phyloP scores from a whole-genome alignment of 2,329 filamentous ascomycete genomes.

The Cytospora leucostoma region DNA sequence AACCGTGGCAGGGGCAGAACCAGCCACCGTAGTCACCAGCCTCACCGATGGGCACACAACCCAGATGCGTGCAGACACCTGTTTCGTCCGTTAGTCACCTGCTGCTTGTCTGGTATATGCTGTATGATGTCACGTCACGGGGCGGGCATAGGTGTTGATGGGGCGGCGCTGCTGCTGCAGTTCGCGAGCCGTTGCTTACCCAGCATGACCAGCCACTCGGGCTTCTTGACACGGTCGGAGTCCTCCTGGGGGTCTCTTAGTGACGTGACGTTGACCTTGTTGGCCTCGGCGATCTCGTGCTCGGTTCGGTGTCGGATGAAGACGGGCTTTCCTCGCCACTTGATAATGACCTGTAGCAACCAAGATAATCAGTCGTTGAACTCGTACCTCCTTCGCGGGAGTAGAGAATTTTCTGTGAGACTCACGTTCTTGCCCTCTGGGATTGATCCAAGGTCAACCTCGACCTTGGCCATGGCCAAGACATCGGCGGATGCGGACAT shows the following conservation, averaged over 20 bases:
- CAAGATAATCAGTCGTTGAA: conserved; percentile 8
- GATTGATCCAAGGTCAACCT: conserved; percentile 88
- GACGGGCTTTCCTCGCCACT: conserved; percentile 99
- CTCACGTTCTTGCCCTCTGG: conserved; percentile 99
- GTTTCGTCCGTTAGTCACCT: conserved; percentile 14
- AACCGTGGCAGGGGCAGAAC: conserved; percentile 99
- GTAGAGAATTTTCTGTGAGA: conserved; percentile 30
- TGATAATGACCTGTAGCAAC: conserved; percentile 80
- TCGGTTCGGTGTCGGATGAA: conserved; percentile 98
- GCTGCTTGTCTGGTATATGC: background rate
- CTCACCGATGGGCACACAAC: conserved; percentile 98
- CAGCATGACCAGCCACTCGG: conserved; percentile 98
- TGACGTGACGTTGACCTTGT: conserved; percentile 77
- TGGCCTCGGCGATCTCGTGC: conserved; percentile 92
- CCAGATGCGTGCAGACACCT: conserved; percentile 99
- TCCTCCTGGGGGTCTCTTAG: conserved; percentile 92
- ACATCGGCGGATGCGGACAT: conserved; percentile 99
- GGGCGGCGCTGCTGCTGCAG: conserved; percentile 37
- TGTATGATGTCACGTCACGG: conserved; percentile 5
- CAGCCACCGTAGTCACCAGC: conserved; percentile 97
- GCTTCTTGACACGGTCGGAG: conserved; percentile 92
- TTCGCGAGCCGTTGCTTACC: conserved; percentile 54
- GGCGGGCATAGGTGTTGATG: background rate
- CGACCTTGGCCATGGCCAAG: conserved; percentile 98
- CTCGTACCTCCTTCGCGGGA: background rate